A percentile compares a stretch with the other conserved stretches of the same genome.
phyloP scores from a whole-genome alignment of 2,329 filamentous ascomycete species.

The Aquanectria penicillioides region DNA sequence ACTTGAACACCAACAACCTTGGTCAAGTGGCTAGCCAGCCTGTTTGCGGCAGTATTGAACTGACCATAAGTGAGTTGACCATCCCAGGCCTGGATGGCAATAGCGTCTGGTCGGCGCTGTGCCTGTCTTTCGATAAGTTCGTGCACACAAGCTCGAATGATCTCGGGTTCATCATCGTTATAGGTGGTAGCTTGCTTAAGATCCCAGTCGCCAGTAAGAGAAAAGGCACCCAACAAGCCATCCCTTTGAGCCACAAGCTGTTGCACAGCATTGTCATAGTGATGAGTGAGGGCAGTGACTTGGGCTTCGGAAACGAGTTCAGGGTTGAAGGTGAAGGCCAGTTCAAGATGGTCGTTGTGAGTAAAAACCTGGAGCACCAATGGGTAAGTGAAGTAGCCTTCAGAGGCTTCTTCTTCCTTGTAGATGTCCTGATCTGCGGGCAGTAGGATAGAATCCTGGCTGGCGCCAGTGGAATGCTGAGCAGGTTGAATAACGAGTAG shows the following conservation, averaged over 20 bases:
- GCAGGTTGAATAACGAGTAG: constrained; percentile 41
- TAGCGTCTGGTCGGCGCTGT: constrained; percentile 1
- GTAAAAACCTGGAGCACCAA: neutral
- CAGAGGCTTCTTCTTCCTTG: neutral
- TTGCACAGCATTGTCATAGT: neutral
- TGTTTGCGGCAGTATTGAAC: constrained; percentile 8
- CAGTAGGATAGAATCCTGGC: neutral
- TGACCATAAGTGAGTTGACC: constrained; percentile 35
- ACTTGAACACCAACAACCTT: constrained; percentile 1
- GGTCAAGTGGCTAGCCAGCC: constrained; percentile 15
- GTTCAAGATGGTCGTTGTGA: neutral
- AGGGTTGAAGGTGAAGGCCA: neutral
- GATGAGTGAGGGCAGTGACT: neutral
- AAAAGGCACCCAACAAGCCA: neutral
- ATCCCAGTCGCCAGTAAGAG: neutral
- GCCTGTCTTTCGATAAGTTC: constrained; percentile 26
- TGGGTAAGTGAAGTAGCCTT: constrained; percentile 1
- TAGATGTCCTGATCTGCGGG: neutral
- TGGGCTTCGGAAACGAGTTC: neutral
- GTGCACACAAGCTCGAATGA: constrained; percentile 26
- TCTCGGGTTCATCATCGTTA: neutral
- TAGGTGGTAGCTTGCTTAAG: neutral
- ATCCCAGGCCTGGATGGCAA: constrained; percentile 41
- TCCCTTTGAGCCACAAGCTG: neutral
- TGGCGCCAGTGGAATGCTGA: neutral